Conservation (phyloP, 2,329 filamentous ascomycete genomes). For the Clarireedia paspali region DNA sequence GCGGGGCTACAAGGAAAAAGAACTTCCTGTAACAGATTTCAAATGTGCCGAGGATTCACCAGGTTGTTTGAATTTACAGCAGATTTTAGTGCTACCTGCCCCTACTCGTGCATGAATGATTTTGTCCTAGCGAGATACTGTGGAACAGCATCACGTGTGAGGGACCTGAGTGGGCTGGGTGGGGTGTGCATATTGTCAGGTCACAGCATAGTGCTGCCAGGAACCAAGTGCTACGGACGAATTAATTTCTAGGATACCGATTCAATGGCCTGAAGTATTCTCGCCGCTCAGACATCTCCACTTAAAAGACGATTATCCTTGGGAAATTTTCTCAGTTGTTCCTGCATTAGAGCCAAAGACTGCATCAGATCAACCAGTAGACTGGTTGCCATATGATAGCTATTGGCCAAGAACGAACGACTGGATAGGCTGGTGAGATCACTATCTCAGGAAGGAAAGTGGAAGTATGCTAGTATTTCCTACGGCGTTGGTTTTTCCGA, state of each 20-base stretch:
- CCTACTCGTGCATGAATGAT: neutral
- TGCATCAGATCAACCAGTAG: too few species aligned
- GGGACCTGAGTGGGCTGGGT: neutral
- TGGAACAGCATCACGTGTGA: neutral
- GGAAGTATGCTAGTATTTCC: too few species aligned
- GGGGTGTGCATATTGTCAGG: neutral
- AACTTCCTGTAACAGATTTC: neutral
- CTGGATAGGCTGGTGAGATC: too few species aligned
- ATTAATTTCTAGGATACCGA: neutral
- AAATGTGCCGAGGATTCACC: neutral
- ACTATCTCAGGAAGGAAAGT: too few species aligned
- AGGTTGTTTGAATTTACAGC: neutral
- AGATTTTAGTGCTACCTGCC: conserved; percentile 2
- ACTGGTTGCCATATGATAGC: too few species aligned
- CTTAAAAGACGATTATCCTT: too few species aligned
- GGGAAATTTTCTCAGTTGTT: too few species aligned
- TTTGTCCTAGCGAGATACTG: neutral
- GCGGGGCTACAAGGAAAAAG: neutral
- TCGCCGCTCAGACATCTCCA: too few species aligned
- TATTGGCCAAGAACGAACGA: too few species aligned
- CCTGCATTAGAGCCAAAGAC: too few species aligned
- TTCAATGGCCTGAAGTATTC: too few species aligned
- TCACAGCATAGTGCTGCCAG: neutral
- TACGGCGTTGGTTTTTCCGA: too few species aligned
- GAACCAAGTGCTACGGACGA: neutral